Evolutionary conservation across 305 asterid genomes (phyloP).

Genomic region (Coffea humblotiana): DNA sequence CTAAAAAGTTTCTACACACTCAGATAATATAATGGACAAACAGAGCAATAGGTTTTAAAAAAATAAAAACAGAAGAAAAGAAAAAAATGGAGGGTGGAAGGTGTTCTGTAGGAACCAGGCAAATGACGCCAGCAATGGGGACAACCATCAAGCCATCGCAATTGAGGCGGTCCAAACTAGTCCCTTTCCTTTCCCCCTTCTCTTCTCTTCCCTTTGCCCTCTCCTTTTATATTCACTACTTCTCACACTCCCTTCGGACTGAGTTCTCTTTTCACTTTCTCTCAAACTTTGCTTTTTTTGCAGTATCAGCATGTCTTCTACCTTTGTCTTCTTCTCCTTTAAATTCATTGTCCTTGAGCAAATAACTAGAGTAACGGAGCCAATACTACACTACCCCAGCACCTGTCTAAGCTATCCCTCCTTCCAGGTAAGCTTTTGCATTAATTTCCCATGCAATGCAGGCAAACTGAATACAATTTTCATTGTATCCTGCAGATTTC

Average conservation of each 20-base stretch:
- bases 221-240: conserved; percentile 22
- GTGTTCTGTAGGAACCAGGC: conserved; percentile 24
- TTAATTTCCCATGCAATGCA: background rate
- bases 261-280: conserved; percentile 5
- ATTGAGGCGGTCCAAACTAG: conserved; percentile 52
- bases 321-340: conserved; percentile 13
- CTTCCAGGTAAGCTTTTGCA: conserved; percentile 24
- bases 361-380: background rate
- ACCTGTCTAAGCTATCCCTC: background rate
- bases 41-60: background rate
- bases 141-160: conserved; percentile 67
- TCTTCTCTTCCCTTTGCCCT: conserved; percentile 1
- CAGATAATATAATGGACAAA: background rate
- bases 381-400: background rate
- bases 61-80: background rate
- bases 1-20: background rate
- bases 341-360: background rate
- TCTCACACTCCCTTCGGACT: conserved; percentile 24
- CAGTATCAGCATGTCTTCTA: conserved; percentile 21
- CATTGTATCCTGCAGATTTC: background rate
- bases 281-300: background rate
- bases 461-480: background rate
- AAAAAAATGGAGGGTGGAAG: background rate
- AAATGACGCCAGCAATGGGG: conserved; percentile 53
- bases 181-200: background rate